These are phyloP conservation scores for Bonia amplexicaulis DNA, from an alignment of 176 grass and related monocot genomes.

Conservation along the genomic window DNA sequence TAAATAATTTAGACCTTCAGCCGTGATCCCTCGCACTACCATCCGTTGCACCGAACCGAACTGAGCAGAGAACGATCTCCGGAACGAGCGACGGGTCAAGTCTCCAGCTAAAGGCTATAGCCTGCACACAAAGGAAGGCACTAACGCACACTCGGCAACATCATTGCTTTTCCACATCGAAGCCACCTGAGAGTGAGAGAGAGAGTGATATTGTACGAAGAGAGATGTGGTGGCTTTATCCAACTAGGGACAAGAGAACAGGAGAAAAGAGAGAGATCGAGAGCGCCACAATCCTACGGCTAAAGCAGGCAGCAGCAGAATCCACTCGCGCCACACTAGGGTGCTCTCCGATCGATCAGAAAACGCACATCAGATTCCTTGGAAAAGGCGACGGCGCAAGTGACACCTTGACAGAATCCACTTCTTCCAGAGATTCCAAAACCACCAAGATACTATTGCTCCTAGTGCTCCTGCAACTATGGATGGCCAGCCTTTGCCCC, in stretches of 20 bases:
- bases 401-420: constrained; percentile 45
- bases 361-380: not conserved
- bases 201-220: constrained; percentile 4
- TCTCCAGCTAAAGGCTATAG: not conserved
- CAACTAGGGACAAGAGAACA: not conserved
- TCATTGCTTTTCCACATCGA: constrained; percentile 14
- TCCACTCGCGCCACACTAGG: constrained; percentile 19
- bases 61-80: not conserved
- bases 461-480: constrained; percentile 52
- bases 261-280: not conserved
- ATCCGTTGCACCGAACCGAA: not conserved
- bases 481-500: constrained; percentile 25
- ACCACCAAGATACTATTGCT: constrained; percentile 35
- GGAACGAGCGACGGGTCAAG: not conserved
- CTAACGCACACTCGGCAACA: not conserved
- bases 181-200: constrained; percentile 11
- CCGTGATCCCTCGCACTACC: not conserved
- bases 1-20: no score
- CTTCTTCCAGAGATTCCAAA: constrained; percentile 44
- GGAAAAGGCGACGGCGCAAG: not conserved
- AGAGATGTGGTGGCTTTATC: constrained; percentile 26
- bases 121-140: constrained; percentile 20
- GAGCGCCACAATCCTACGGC: not conserved
- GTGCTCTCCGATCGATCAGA: not conserved
- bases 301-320: constrained; percentile 21